Percentiles rank a stretch among this genome's conserved stretches.
Conservation (phyloP, 2,329 filamentous ascomycete species). For the Neofusicoccum kwambonambiense region DNA sequence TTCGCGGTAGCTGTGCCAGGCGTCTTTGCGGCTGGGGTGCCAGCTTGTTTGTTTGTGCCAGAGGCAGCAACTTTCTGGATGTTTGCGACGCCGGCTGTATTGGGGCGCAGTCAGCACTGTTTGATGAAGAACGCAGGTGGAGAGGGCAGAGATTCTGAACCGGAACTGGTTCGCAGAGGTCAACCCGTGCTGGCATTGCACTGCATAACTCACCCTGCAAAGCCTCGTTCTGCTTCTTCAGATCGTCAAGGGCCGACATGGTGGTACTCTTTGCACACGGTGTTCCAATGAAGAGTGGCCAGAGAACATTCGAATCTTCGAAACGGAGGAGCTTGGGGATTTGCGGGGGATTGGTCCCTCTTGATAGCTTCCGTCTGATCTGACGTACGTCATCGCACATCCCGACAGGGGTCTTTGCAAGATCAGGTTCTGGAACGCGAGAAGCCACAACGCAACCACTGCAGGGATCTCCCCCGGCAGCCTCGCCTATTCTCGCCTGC, state of each 20-base stretch:
- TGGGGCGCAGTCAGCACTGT: conserved; percentile 7
- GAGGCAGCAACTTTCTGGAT: conserved; percentile 26
- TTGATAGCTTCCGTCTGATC: conserved; percentile 3
- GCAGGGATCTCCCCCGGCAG: neutral
- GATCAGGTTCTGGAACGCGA: conserved; percentile 3
- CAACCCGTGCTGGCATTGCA: no score
- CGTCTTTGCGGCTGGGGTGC: conserved; percentile 17
- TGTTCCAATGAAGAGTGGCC: neutral
- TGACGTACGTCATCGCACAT: conserved; percentile 12
- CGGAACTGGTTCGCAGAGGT: no score
- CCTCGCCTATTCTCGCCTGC: conserved; percentile 3
- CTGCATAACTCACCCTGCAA: conserved; percentile 36
- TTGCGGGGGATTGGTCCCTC: neutral
- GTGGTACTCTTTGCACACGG: neutral
- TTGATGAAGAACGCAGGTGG: no score
- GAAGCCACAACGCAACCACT: neutral
- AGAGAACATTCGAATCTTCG: no score
- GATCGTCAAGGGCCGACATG: conserved; percentile 31
- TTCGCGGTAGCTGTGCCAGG: neutral
- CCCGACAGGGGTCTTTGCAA: conserved; percentile 4
- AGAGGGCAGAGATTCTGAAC: neutral
- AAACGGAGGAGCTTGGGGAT: neutral
- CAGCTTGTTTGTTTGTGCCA: conserved; percentile 21
- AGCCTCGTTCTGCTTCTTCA: conserved; percentile 44
- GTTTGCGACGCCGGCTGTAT: conserved; percentile 32